Conservation (phyloP, 1,284 basidiomycete genomes). For the Moesziomyces antarcticus region DNA sequence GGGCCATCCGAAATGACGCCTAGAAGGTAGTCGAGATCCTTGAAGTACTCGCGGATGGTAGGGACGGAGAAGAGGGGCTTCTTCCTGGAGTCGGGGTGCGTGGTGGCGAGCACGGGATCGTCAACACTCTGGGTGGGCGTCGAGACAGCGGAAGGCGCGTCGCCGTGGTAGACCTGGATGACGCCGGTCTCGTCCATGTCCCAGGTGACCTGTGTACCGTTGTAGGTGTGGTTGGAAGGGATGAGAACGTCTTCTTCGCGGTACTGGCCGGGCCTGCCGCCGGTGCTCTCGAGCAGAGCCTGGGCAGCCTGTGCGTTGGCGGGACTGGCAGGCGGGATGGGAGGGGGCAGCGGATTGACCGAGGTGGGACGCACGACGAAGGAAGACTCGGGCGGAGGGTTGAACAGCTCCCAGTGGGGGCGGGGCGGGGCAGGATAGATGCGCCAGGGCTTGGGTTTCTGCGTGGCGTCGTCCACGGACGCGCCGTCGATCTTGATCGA, state of each 20-base stretch:
- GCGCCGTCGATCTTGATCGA: constrained; percentile 63
- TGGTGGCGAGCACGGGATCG: constrained; percentile 19
- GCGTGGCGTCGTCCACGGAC: constrained; percentile 32
- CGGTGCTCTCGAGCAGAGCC: constrained; percentile 62
- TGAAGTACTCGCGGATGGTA: constrained; percentile 90
- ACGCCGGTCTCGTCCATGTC: constrained; percentile 63
- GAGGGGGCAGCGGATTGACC: constrained; percentile 57
- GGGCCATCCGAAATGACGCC: constrained; percentile 85
- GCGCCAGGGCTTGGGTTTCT: constrained; percentile 63
- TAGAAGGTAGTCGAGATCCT: constrained; percentile 85
- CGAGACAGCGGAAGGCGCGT: constrained; percentile 26
- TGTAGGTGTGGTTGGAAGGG: constrained; percentile 44
- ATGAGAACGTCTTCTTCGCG: constrained; percentile 48
- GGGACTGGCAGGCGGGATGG: constrained; percentile 63
- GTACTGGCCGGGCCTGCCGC: constrained; percentile 65
- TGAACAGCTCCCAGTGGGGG: constrained; percentile 67
- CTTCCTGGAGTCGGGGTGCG: constrained; percentile 17
- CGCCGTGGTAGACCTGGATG: constrained; percentile 59
- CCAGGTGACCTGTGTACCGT: constrained; percentile 47
- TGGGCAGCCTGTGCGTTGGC: constrained; percentile 66
- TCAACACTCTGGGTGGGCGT: constrained; percentile 36
- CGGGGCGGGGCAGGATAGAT: constrained; percentile 66
- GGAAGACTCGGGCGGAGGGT: constrained; percentile 63
- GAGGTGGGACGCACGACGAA: constrained; percentile 59
- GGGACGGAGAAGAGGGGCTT: constrained; percentile 81